Base-by-base conservation (phyloP, 176 grass and related monocot genomes). In the Aegilops umbellulata region DNA sequence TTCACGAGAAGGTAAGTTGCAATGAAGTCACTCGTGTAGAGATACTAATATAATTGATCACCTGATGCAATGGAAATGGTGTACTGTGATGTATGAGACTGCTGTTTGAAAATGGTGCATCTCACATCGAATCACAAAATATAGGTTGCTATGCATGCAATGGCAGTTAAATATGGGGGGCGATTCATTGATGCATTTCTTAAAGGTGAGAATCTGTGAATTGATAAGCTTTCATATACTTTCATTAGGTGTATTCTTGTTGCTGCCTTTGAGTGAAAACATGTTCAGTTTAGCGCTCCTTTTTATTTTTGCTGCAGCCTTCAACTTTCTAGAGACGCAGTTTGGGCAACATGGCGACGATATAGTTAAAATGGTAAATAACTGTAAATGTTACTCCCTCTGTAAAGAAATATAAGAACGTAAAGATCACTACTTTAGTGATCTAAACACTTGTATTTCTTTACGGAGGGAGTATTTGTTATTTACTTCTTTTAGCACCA, bases 151-250 rank as follows among this genome's bases (percentile, higher is more conserved):
- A 71, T 98, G 67, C 93, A 95, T 80, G 86, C 91, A 36, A 77
- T 94, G 88, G 92, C 96, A 79, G 91, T 98, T 79, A 98, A 98
- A 90, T 85, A 98, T 81, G 93, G 93, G 7, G 86, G 91, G 57
- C 93, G 86, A 58, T 98, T 94, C 86, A 82, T 98, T 0, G 91
- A 93, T 81, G 79, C 80, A 86, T 98, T 98, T 88, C 87, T 98
- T 74, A 98, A 94, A 95, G 93, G 95, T 95, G 89, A 84, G 5
- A 29, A 35, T 1, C 65, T 24, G 2, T 30, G 27, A 27, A 13
- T 78, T 41, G 22, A 68, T 79, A 77, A 80, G 36, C 61, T 75
- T 74, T 42, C 57, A 68, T 67, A 14, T 57, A 78, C 31, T 51
- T 83, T 32, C 24, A 41, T 22, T 57, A 42, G 66, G 61, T 72